Base-by-base conservation (phyloP, 306 rosid species). In the Fragaria ananassa region DNA sequence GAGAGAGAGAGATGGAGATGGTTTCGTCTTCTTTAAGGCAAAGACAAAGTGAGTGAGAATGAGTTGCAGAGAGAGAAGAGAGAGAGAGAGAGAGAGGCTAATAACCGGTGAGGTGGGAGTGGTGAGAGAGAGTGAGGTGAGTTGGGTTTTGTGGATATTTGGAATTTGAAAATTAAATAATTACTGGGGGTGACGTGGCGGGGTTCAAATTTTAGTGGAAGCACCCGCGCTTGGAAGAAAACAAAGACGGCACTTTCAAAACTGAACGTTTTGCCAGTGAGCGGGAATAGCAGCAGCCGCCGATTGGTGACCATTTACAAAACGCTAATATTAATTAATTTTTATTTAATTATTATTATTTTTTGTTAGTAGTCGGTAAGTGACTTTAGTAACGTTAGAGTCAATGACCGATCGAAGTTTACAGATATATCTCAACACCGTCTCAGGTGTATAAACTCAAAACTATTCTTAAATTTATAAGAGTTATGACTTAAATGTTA, bases 21-120 rank as follows among this genome's bases (percentile, higher is more conserved):
- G 95, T 90, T 94, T 78, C 93, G 97, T 92, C 92, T 88, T 89
- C 86, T 90, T 89, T 76, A 89, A 87, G 93, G 76, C 87, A 90
- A 76, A 74, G 35, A 31, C 34, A 31, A 31, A 31, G 34, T 3
- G 34, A 29, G 88, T 78, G 79, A 68, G 78, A 85, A 8, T 41
- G 45, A 44, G 80, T 84, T 87, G 91, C 97, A 84, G 85, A 49
- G 82, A 41, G 44, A 41, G 9, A 7, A 27, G 29, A 27, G 29
- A 27, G 29, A 27, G 29, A 82, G 81, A 81, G 73, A 39, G 79
- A 79, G 53, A 74, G 63, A 70, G 70, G 71, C 60, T 72, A 80
- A 73, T 80, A 42, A 72, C 65, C 76, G 82, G 74, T 70, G 80
- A 29, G 82, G 73, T 69, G 80, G 49, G 49, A 77, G 74, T 62